These are phyloP conservation scores for Hyaloscypha finlandica DNA, from an alignment of 495 filamentous ascomycete genomes.

Conservation along the genomic window DNA sequence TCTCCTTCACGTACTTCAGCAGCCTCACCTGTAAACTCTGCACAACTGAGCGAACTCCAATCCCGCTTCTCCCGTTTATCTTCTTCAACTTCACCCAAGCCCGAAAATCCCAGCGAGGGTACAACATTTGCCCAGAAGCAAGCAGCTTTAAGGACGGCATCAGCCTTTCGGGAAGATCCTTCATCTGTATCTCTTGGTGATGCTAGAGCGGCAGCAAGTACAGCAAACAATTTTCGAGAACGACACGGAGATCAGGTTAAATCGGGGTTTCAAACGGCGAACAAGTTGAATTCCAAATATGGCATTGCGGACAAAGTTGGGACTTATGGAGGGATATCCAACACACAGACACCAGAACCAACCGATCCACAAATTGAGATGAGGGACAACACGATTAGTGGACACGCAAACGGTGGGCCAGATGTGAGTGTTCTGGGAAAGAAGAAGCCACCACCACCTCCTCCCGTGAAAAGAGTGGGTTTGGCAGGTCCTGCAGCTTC, in stretches of 20 bases:
- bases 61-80: slow-evolving; percentile 42
- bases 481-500: slow-evolving; percentile 23
- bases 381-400: slow-evolving; percentile 7
- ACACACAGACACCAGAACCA: slow-evolving; percentile 13
- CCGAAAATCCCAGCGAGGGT: slow-evolving; percentile 43
- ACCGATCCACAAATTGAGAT: slow-evolving; percentile 8
- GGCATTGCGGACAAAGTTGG: slow-evolving; percentile 37
- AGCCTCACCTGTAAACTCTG: slow-evolving; percentile 10
- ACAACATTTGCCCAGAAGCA: slow-evolving; percentile 66
- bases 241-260: slow-evolving; percentile 72
- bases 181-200: slow-evolving; percentile 59
- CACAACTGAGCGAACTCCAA: slow-evolving; percentile 65
- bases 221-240: slow-evolving; percentile 72
- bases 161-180: slow-evolving; percentile 56
- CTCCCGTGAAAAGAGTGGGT: slow-evolving; percentile 62
- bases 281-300: slow-evolving; percentile 57
- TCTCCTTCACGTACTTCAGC: slow-evolving; percentile 24
- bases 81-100: slow-evolving; percentile 32
- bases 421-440: slow-evolving; percentile 33
- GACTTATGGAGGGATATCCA: slow-evolving; percentile 18
- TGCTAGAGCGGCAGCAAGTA: slow-evolving; percentile 54
- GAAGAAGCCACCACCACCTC: slow-evolving; percentile 72
- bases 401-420: slow-evolving; percentile 27
- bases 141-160: slow-evolving; percentile 58
- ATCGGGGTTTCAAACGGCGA: slow-evolving; percentile 61